Conservation (phyloP, 2,329 filamentous ascomycete genomes). For the Pseudogymnoascus sp. region DNA sequence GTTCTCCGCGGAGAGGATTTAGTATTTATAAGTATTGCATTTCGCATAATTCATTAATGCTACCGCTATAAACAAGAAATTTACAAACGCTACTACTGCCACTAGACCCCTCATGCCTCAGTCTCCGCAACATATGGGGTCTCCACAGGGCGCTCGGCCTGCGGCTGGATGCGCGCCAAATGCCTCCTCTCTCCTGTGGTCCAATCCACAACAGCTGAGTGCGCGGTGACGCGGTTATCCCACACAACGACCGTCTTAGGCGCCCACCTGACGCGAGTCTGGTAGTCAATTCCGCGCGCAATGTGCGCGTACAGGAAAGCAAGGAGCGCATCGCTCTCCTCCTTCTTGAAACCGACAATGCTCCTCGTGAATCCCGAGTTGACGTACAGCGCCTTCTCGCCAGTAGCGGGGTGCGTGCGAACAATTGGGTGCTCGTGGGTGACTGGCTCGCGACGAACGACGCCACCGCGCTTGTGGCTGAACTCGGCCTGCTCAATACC, state of each 20-base stretch:
- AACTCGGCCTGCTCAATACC: slow-evolving; percentile 72
- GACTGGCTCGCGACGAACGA: slow-evolving; percentile 69
- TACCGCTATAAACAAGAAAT: slow-evolving; percentile 46
- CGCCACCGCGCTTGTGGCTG: slow-evolving; percentile 57
- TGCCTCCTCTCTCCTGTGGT: slow-evolving; percentile 67
- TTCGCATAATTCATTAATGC: slow-evolving; percentile 7
- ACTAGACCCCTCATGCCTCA: slow-evolving; percentile 41
- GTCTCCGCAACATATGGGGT: slow-evolving; percentile 40
- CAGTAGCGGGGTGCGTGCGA: slow-evolving; percentile 72
- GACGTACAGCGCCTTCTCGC: slow-evolving; percentile 75
- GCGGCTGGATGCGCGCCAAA: slow-evolving; percentile 71
- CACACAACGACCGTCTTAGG: slow-evolving; percentile 69
- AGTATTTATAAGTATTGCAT: slow-evolving; percentile 6
- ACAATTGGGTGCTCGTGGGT: slow-evolving; percentile 69
- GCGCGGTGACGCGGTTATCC: slow-evolving; percentile 75
- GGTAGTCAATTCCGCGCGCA: slow-evolving; percentile 60
- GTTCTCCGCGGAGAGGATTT: not conserved
- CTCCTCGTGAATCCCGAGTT: slow-evolving; percentile 70
- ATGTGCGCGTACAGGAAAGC: slow-evolving; percentile 70
- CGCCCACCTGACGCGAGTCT: slow-evolving; percentile 66
- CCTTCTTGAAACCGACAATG: slow-evolving; percentile 76
- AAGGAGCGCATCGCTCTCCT: slow-evolving; percentile 67
- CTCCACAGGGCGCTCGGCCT: slow-evolving; percentile 69
- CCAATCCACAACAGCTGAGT: slow-evolving; percentile 74
- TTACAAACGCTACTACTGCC: slow-evolving; percentile 69